Conservation (phyloP, 1,139 yeast genomes). For the Blastobotrys aristatus region DNA sequence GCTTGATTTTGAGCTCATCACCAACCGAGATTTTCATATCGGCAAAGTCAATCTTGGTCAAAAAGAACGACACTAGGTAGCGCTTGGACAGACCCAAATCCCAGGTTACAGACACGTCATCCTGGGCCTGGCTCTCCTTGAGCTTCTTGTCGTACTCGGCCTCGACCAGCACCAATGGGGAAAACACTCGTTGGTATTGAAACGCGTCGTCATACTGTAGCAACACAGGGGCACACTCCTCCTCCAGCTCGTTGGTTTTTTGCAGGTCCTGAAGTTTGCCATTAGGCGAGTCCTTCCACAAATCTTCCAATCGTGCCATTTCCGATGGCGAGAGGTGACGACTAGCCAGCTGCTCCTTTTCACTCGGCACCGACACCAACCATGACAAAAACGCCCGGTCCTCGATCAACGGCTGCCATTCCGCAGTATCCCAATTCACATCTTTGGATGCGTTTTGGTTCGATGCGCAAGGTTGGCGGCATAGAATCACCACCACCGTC, state of each 20-base stretch:
- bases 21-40: slow-evolving; percentile 79
- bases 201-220: slow-evolving; percentile 78
- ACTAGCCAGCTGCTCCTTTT: slow-evolving; percentile 55
- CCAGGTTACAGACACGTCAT: slow-evolving; percentile 74
- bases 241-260: slow-evolving; percentile 49
- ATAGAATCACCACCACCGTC: slow-evolving; percentile 78
- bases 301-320: slow-evolving; percentile 67
- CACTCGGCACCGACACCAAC: slow-evolving; percentile 69
- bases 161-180: slow-evolving; percentile 76
- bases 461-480: slow-evolving; percentile 84
- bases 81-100: slow-evolving; percentile 59
- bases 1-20: slow-evolving; percentile 67
- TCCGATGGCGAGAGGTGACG: slow-evolving; percentile 57
- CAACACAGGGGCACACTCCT: slow-evolving; percentile 63
- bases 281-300: slow-evolving; percentile 69
- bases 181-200: slow-evolving; percentile 81
- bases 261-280: slow-evolving; percentile 53
- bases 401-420: slow-evolving; percentile 85
- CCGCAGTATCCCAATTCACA: slow-evolving; percentile 75
- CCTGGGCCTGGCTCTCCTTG: slow-evolving; percentile 75
- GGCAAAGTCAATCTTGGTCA: slow-evolving; percentile 61
- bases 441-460: slow-evolving; percentile 44
- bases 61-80: slow-evolving; percentile 63
- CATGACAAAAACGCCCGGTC: slow-evolving; percentile 74
- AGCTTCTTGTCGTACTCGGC: slow-evolving; percentile 71